Base-by-base conservation (phyloP, 257 asterid genomes). In the Ehretia macrophylla region DNA sequence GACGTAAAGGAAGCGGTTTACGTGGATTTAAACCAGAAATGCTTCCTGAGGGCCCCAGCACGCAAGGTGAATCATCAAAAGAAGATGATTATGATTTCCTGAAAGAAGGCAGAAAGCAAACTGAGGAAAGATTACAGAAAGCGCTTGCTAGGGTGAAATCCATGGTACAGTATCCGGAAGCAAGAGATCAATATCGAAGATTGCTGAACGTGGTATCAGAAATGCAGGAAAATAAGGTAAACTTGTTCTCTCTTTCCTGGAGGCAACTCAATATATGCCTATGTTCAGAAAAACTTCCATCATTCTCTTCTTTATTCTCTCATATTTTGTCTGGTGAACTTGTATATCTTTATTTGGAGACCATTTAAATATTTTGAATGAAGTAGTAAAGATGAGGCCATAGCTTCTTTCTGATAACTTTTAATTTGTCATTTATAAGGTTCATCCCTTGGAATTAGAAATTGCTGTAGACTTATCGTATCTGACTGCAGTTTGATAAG, bases 91-190 rank as follows among this genome's bases (percentile, higher is more conserved):
- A 80, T 72, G 98, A 87, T 75, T 83, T 87, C 67, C 58, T 85
- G 51, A 87, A 80, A 81, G 86, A 80, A 70, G 98, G 98, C 63
- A 79, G 96, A 75, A 87, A 82, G 69, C 98, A 87, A 68, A 83
- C 95, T 1, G 96, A 90, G 69, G 77, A 76, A 63, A 79, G 94
- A 72, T 75, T 87, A 73, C 74, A 85, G 63, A 87, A 90, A 74
- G 96, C 98, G 51, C 95, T 90, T 66, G 78, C 79, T 55, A 72
- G 98, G 79, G 98, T 90, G 62, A 85, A 80, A 70, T 90, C 98
- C 49, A 90, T 90, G 98, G 96, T 90, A 64, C 95, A 85, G 69
- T 83, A 87, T 68, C 96, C 95, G 13, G 96, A 90, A 63, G 96
- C 94, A n/a, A 82, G 95, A 58, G 98, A 87, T 62, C 98, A 90